Conservation (phyloP, 169 alveolate genomes). For the Perkinsus olseni region DNA sequence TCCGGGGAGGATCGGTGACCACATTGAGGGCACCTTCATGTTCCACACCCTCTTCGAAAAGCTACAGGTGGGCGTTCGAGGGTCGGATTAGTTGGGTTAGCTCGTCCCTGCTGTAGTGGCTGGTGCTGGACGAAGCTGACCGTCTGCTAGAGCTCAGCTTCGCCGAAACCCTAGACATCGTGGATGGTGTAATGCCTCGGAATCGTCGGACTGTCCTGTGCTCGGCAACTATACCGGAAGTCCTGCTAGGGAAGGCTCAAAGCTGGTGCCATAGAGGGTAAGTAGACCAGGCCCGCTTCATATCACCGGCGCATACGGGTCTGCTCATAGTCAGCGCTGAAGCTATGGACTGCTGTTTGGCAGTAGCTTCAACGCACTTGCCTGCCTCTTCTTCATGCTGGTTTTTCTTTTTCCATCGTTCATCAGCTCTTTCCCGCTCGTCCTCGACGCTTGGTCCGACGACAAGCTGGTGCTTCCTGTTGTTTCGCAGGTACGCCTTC, state of each 20-base stretch:
- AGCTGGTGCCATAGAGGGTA: background rate
- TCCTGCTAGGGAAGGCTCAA: background rate
- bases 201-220: background rate
- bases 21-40: background rate
- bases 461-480: background rate
- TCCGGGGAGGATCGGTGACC: background rate
- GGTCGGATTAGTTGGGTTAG: background rate
- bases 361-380: too few relatives aligned
- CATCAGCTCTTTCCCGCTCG: too few relatives aligned
- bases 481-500: background rate
- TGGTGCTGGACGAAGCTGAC: background rate
- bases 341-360: background rate
- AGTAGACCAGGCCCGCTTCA: too few relatives aligned
- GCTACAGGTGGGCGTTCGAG: background rate
- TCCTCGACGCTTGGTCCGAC: too few relatives aligned
- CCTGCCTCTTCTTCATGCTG: too few relatives aligned
- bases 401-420: too few relatives aligned
- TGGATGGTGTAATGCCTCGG: background rate
- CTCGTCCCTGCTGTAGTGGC: background rate
- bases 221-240: background rate
- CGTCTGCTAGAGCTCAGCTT: background rate
- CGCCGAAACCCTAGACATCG: background rate
- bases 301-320: too few relatives aligned
- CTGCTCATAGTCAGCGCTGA: too few relatives aligned
- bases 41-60: background rate